Evolutionary conservation across 768 basidiomycete genomes (phyloP).

Genomic region (Coprinopsis cinerea): DNA sequence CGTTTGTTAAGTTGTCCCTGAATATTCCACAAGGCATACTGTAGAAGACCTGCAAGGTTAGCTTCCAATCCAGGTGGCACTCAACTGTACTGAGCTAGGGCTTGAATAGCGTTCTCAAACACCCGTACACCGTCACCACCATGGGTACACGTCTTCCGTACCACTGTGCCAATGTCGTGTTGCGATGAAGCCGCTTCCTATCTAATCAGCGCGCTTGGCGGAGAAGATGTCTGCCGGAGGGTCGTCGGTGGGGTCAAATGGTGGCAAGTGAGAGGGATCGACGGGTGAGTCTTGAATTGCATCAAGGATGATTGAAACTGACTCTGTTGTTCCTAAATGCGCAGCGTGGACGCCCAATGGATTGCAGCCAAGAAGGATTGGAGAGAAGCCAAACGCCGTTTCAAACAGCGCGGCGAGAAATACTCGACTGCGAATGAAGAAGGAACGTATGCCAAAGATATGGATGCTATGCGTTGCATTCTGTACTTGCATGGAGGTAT

Average conservation of each 20-base stretch:
- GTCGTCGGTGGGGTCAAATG: constrained; percentile 89
- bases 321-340: constrained; percentile 14
- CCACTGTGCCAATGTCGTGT: constrained; percentile 65
- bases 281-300: constrained; percentile 47
- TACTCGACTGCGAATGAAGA: constrained; percentile 15
- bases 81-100: neutral
- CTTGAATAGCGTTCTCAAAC: constrained; percentile 57
- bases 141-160: constrained; percentile 68
- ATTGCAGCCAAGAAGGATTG: constrained; percentile 81
- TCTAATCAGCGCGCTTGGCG: constrained; percentile 77
- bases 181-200: constrained; percentile 71
- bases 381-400: constrained; percentile 56
- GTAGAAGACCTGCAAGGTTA: constrained; percentile 75
- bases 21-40: too few relatives aligned
- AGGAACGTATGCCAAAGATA: constrained; percentile 55
- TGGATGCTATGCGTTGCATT: constrained; percentile 83
- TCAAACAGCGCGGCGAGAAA: constrained; percentile 37
- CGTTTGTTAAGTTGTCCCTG: too few relatives aligned
- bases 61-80: neutral
- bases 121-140: constrained; percentile 81
- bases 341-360: constrained; percentile 86
- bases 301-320: neutral
- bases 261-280: constrained; percentile 91
- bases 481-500: constrained; percentile 75
- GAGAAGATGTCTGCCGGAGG: constrained; percentile 63